Percentiles rank a stretch among this genome's conserved stretches.
phyloP scores from a whole-genome alignment of 768 basidiomycete species.

The Gymnopilus junonius region DNA sequence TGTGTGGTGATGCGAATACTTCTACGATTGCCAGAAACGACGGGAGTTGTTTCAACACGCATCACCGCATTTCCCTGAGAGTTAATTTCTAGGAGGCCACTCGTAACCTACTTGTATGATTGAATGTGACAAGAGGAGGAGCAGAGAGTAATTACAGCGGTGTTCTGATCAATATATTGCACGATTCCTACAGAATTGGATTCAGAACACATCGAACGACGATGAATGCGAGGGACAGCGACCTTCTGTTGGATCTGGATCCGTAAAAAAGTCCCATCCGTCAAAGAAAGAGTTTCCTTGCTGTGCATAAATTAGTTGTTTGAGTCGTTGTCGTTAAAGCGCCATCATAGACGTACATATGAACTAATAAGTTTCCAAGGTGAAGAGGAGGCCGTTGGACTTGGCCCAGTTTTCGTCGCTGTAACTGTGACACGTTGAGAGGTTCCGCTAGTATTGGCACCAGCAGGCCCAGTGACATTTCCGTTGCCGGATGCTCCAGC shows the following conservation, averaged over 20 bases:
- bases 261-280: conserved; percentile 76
- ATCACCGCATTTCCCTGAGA: conserved; percentile 78
- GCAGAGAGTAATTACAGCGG: conserved; percentile 49
- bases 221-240: conserved; percentile 16
- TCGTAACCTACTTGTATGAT: conserved; percentile 43
- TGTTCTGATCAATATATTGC: conserved; percentile 63
- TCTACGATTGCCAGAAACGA: conserved; percentile 67
- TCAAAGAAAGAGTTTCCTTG: conserved; percentile 78
- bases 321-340: not conserved
- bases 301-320: conserved; percentile 32
- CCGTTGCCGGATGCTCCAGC: conserved; percentile 14
- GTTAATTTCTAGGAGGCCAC: conserved; percentile 70
- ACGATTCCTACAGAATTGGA: conserved; percentile 37
- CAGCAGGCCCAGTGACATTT: conserved; percentile 25
- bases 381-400: conserved; percentile 38
- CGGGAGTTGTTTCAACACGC: conserved; percentile 84
- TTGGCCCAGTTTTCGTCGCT: conserved; percentile 11
- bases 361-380: conserved; percentile 63
- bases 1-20: conserved; percentile 80
- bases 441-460: conserved; percentile 22
- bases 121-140: conserved; percentile 3
- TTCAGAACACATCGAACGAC: not conserved
- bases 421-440: conserved; percentile 14
- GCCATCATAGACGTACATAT: conserved; percentile 44
- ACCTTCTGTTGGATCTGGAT: conserved; percentile 79